A percentile compares a stretch with the other conserved stretches of the same genome.
These are phyloP conservation scores for Ambrosia trifida DNA, from an alignment of 129 eudicot species.

Conservation along the genomic window DNA sequence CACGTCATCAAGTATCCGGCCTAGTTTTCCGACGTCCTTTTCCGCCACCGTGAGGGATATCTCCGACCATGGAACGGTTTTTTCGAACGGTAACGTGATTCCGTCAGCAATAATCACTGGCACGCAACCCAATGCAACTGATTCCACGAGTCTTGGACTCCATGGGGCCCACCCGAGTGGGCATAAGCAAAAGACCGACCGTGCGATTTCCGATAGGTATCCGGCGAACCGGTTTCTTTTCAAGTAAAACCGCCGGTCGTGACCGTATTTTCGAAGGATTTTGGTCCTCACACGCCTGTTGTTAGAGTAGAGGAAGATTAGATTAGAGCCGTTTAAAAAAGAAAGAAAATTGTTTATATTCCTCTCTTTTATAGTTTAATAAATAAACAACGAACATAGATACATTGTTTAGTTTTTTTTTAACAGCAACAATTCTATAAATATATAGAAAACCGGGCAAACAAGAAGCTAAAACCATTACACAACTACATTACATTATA, in stretches of 20 bases:
- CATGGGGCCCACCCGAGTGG: conserved; percentile 99
- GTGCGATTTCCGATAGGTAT: conserved; percentile 69
- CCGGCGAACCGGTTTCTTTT: conserved; percentile 63
- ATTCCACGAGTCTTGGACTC: conserved; percentile 86
- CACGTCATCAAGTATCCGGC: conserved; percentile 64
- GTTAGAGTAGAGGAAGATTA: background rate
- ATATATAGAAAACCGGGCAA: too few species aligned
- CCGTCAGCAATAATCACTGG: conserved; percentile 89
- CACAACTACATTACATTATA: too few species aligned
- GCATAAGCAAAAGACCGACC: conserved; percentile 79
- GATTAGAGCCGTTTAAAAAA: background rate
- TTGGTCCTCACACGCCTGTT: conserved; percentile 67
- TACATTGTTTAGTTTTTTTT: too few species aligned
- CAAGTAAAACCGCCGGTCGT: conserved; percentile 66
- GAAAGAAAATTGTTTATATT: too few species aligned
- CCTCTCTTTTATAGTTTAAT: too few species aligned
- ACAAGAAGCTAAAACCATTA: too few species aligned
- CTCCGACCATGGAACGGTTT: conserved; percentile 65
- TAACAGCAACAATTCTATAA: too few species aligned
- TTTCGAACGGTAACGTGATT: conserved; percentile 59
- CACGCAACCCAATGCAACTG: conserved; percentile 78
- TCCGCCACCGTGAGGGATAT: conserved; percentile 76
- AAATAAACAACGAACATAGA: too few species aligned
- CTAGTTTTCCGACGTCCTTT: conserved; percentile 52
- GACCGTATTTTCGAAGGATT: conserved; percentile 56